Percentiles rank a stretch among this genome's conserved stretches.
These are phyloP conservation scores for Backusella liffmaniae DNA, from an alignment of 192 early-diverging fungal species.

Conservation along the genomic window DNA sequence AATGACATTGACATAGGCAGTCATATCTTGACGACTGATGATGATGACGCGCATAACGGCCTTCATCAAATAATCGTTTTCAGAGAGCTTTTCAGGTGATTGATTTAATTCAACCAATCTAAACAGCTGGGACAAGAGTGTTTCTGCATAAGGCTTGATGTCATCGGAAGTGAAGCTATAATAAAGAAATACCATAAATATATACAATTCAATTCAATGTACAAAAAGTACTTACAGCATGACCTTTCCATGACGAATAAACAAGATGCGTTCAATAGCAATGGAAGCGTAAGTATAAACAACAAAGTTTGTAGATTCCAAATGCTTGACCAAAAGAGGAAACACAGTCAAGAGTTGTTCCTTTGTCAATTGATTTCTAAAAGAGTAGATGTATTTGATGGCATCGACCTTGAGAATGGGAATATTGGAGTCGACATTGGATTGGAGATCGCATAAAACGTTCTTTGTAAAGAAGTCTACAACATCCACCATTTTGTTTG, in stretches of 20 bases:
- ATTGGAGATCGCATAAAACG: constrained; percentile 81
- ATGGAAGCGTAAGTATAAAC: constrained; percentile 93
- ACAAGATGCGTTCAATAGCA: constrained; percentile 86
- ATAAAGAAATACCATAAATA: not conserved
- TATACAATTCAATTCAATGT: too few relatives aligned
- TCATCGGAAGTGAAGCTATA: constrained; percentile 66
- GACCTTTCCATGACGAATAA: constrained; percentile 56
- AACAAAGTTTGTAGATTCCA: constrained; percentile 78
- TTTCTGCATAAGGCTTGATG: constrained; percentile 65
- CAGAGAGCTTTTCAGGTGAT: constrained; percentile 90
- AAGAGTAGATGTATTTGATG: constrained; percentile 91
- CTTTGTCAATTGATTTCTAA: constrained; percentile 91
- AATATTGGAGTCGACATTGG: constrained; percentile 58
- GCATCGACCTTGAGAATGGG: constrained; percentile 94
- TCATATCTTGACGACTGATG: constrained; percentile 69
- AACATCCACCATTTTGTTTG: constrained; percentile 82
- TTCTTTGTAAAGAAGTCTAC: constrained; percentile 81
- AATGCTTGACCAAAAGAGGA: constrained; percentile 75
- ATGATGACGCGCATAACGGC: constrained; percentile 86
- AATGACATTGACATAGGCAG: constrained; percentile 68
- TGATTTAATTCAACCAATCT: constrained; percentile 70
- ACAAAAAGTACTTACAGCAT: constrained; percentile 47
- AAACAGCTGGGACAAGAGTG: constrained; percentile 74
- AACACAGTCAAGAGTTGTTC: constrained; percentile 73
- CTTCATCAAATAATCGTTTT: constrained; percentile 97